Conservation (phyloP, 495 filamentous ascomycete genomes). For the Neurospora sp. region DNA sequence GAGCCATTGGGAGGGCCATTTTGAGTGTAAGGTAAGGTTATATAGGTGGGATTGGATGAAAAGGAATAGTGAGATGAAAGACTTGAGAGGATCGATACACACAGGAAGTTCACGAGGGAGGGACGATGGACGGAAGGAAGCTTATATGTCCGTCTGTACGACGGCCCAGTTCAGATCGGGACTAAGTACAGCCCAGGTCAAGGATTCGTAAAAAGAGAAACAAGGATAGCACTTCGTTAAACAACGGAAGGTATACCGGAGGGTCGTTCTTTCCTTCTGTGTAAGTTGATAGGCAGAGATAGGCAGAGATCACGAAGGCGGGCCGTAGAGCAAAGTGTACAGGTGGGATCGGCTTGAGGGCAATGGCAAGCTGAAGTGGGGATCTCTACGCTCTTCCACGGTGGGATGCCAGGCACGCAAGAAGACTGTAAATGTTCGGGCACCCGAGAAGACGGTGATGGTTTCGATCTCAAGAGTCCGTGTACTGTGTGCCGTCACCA, state of each 20-base stretch:
- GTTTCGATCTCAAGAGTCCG: neutral
- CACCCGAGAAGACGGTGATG: neutral
- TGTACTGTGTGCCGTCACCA: neutral
- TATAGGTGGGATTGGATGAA: neutral
- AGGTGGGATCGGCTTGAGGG: neutral
- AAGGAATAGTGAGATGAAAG: neutral
- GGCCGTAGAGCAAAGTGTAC: neutral
- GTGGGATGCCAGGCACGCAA: neutral
- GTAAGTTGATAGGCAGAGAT: neutral
- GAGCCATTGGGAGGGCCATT: conserved; percentile 14
- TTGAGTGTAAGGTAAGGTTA: neutral
- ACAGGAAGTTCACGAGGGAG: neutral
- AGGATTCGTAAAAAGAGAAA: neutral
- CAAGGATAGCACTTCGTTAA: neutral
- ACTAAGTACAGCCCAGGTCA: neutral
- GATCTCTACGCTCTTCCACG: neutral
- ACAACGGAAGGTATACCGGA: neutral
- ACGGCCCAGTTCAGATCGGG: neutral
- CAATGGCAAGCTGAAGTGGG: neutral
- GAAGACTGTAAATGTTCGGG: neutral
- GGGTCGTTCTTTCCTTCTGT: neutral
- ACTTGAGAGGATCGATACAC: neutral
- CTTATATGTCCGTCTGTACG: neutral
- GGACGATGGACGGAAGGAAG: neutral
- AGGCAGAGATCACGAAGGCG: neutral